A percentile compares a stretch with the other conserved stretches of the same genome.
Evolutionary conservation across 257 asterid species (phyloP).

Genomic region (Ballota nigra): DNA sequence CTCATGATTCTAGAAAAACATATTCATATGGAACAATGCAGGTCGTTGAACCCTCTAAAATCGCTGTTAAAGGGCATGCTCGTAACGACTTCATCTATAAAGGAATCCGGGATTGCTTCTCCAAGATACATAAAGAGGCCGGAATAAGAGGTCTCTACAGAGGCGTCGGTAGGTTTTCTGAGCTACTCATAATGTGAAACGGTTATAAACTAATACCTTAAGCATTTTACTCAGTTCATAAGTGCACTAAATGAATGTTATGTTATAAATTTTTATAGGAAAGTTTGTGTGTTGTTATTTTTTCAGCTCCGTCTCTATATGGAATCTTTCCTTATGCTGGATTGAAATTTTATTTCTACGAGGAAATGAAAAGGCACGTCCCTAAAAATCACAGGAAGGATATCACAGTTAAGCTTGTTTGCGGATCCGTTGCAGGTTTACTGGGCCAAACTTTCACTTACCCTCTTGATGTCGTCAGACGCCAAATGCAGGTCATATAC

Average conservation of each 20-base stretch:
- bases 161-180: constrained; percentile 70
- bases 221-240: too few relatives aligned
- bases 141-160: constrained; percentile 83
- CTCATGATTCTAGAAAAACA: not conserved
- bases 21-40: constrained; percentile 31
- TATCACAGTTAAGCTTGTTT: constrained; percentile 71
- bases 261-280: too few relatives aligned
- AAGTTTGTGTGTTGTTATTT: not conserved
- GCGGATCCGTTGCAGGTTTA: constrained; percentile 93
- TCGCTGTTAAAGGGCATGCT: constrained; percentile 34
- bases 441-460: constrained; percentile 95
- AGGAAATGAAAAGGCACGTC: constrained; percentile 86
- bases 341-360: constrained; percentile 85
- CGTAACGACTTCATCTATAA: constrained; percentile 51
- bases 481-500: constrained; percentile 91
- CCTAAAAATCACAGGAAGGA: constrained; percentile 69
- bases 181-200: not conserved
- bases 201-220: too few relatives aligned
- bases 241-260: too few relatives aligned
- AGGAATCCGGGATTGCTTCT: constrained; percentile 85
- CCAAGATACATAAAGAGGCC: constrained; percentile 74
- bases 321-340: constrained; percentile 98
- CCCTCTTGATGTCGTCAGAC: constrained; percentile 89
- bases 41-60: constrained; percentile 64
- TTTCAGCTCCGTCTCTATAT: constrained; percentile 84